Base-by-base conservation (phyloP, 208 protist genomes). In the Porcisia hertigi region DNA sequence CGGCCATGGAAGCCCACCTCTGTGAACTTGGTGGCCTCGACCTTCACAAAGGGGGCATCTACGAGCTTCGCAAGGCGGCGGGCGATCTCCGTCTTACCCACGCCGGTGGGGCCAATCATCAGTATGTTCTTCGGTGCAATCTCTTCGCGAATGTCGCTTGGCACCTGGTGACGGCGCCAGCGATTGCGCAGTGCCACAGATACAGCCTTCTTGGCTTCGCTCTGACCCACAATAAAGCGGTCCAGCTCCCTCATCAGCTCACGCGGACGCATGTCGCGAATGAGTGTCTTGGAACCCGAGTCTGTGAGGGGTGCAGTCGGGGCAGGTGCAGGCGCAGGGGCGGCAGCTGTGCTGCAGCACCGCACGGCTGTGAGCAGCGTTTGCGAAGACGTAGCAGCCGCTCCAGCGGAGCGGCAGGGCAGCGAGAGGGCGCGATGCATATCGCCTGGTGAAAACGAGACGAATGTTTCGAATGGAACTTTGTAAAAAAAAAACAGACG, bases 21-120 rank as follows among this genome's bases (percentile, higher is more conserved):
- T 0, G 98, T 99, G 81, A 99, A 99, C 90, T 99, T 99, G 18
- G 98, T 99, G 6, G 98, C 98, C 85, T 99, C 98, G 25, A 99
- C 98, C 83, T 99, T 99, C 47, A 99, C 91, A 75, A 99, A 99
- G 4, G 98, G 98, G 14, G 98, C 97, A 71, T 99, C 91, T 11
- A 98, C 90, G 65, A 99, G 86, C 84, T 99, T 99, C 7, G 98
- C 98, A 53, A 99, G 90, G 45, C 98, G 87, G 41, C 98, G 86
- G 16, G 98, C 98, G 71, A 99, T 98, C 84, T 99, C 98, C 54
- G 95, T 98, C 86, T 98, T 98, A 41, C 96, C 96, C n/a, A 97
- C 92, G 55, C 96, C 96, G 12, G 96, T 98, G 7, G 96, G 95
- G 43, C 96, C 96, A 72, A 98, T 96, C 96, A 98, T 98, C 63